A percentile compares a stretch with the other conserved stretches of the same genome.
Conservation (phyloP, 2,329 filamentous ascomycete species). For the Phyllosticta citribraziliensis region DNA sequence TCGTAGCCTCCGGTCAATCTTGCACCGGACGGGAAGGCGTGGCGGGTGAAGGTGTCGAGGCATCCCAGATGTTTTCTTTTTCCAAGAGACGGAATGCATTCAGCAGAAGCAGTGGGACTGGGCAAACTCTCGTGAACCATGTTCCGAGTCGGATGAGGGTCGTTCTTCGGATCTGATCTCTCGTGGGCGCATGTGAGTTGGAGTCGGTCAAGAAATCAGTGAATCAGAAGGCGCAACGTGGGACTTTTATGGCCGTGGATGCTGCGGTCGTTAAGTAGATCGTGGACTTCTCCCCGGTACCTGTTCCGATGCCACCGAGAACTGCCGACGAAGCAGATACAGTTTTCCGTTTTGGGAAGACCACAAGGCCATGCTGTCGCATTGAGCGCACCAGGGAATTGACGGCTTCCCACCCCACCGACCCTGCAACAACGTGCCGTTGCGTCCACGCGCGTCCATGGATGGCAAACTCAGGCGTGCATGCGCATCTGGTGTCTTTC, state of each 20-base stretch:
- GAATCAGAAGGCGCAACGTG: not conserved
- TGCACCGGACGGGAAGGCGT: not conserved
- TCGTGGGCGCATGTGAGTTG: not conserved
- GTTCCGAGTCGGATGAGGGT: not conserved
- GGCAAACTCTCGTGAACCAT: not conserved
- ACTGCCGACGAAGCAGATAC: not conserved
- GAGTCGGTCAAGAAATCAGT: not conserved
- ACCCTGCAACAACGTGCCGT: not conserved
- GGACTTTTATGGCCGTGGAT: not conserved
- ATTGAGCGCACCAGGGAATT: not conserved
- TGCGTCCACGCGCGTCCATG: not conserved
- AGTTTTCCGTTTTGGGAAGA: not conserved
- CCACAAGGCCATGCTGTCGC: not conserved
- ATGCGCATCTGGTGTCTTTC: not conserved
- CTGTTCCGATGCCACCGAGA: not conserved
- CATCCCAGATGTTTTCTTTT: not conserved
- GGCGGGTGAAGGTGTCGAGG: not conserved
- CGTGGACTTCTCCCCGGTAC: not conserved
- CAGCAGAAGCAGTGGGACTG: not conserved
- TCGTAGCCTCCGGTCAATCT: not conserved
- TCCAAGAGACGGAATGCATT: not conserved
- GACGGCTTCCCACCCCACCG: not conserved
- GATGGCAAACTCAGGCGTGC: not conserved
- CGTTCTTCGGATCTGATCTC: not conserved
- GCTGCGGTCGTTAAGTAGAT: not conserved